Conservation (phyloP, 2,329 filamentous ascomycete species). For the Emmonsia crescens region DNA sequence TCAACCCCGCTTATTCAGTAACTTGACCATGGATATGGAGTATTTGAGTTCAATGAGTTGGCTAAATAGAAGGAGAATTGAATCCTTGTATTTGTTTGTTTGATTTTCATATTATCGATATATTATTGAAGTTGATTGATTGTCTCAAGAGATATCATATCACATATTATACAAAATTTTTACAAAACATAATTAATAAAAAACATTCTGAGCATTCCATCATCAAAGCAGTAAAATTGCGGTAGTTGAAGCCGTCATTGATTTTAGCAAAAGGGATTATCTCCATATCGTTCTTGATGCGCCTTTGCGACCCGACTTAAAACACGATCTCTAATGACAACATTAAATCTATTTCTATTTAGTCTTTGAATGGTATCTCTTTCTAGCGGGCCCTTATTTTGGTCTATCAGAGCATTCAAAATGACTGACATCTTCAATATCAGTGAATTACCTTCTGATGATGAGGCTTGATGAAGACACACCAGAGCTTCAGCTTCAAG, state of each 20-base stretch:
- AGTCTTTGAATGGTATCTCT: slow-evolving; percentile 2
- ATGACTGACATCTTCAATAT: slow-evolving; percentile 8
- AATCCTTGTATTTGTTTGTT: too few relatives aligned
- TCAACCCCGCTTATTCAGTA: not conserved
- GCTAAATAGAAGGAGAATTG: too few relatives aligned
- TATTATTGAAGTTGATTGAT: too few relatives aligned
- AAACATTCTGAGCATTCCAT: too few relatives aligned
- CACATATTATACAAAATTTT: too few relatives aligned
- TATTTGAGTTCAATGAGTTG: not conserved
- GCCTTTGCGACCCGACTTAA: slow-evolving; percentile 4
- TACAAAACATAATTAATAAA: too few relatives aligned
- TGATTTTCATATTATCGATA: too few relatives aligned
- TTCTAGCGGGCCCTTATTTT: slow-evolving; percentile 5
- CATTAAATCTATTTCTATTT: slow-evolving; percentile 10
- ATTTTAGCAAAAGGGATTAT: not conserved
- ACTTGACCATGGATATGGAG: too few relatives aligned
- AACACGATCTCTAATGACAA: not conserved
- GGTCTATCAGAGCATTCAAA: slow-evolving; percentile 4
- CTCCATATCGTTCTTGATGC: slow-evolving; percentile 5
- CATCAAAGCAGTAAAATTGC: too few relatives aligned
- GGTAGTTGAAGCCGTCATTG: not conserved
- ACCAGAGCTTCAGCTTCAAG: slow-evolving; percentile 8
- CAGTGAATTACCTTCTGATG: slow-evolving; percentile 3
- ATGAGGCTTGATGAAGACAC: not conserved
- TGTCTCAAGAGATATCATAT: too few relatives aligned